These are phyloP conservation scores for Spizellomyces punctatus DNA, from an alignment of 192 early-diverging fungal species.

Conservation along the genomic window DNA sequence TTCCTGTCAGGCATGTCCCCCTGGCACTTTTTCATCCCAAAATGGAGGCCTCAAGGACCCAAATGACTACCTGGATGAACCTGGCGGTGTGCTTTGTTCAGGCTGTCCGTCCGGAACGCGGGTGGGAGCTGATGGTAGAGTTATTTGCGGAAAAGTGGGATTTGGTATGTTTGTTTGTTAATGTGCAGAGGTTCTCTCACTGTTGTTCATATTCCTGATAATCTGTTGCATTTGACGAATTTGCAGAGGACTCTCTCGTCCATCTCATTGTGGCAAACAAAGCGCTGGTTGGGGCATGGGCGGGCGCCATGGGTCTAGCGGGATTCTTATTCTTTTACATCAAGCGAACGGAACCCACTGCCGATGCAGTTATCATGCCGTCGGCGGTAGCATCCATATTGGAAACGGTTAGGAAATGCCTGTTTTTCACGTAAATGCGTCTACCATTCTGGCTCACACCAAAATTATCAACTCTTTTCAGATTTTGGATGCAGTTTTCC, in stretches of 20 bases:
- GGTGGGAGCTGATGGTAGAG: constrained; percentile 7
- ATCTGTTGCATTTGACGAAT: too few relatives aligned
- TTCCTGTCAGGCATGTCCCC: constrained; percentile 2
- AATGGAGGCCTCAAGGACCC: background rate
- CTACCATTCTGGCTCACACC: too few relatives aligned
- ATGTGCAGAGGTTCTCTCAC: background rate
- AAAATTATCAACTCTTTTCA: background rate
- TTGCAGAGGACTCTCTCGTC: constrained; percentile 15
- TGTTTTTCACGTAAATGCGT: background rate
- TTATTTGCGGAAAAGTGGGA: constrained; percentile 18
- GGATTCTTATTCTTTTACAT: background rate
- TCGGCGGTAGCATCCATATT: constrained; percentile 6
- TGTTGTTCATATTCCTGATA: background rate
- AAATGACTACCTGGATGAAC: background rate
- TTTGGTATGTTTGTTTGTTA: constrained; percentile 3
- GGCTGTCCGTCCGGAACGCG: constrained; percentile 25
- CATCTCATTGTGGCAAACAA: constrained; percentile 4
- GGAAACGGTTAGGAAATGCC: constrained; percentile 4
- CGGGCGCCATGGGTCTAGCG: background rate
- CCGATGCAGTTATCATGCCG: constrained; percentile 1
- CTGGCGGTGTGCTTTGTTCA: constrained; percentile 2
- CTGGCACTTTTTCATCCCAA: constrained; percentile 12
- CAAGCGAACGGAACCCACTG: background rate
- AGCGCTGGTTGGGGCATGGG: constrained; percentile 5
- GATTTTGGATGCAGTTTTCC: constrained; percentile 17